phyloP scores from a whole-genome alignment of 2,329 filamentous ascomycete genomes.

The Venturia pyrina region DNA sequence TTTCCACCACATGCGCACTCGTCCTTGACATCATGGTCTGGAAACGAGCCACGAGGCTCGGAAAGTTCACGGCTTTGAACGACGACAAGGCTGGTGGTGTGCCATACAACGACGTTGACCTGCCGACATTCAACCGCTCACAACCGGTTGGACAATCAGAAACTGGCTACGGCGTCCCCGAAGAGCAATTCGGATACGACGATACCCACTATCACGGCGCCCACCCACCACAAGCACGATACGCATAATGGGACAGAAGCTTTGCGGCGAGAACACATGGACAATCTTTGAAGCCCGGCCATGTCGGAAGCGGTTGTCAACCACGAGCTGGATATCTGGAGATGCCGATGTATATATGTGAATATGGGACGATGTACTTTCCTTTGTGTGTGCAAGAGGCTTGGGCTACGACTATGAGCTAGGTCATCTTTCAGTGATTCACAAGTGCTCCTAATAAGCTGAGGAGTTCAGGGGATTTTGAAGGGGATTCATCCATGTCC shows the following conservation, averaged over 20 bases:
- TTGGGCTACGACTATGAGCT: neutral
- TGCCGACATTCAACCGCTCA: constrained; percentile 18
- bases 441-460: neutral
- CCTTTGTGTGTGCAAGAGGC: neutral
- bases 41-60: constrained; percentile 33
- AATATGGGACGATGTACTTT: constrained; percentile 9
- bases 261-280: neutral
- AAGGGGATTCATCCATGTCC: neutral
- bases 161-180: constrained; percentile 31
- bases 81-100: constrained; percentile 22
- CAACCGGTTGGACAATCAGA: constrained; percentile 21
- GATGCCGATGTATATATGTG: constrained; percentile 4
- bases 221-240: neutral
- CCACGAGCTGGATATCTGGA: neutral
- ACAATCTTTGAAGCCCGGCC: constrained; percentile 11
- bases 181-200: constrained; percentile 32
- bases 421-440: neutral
- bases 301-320: neutral
- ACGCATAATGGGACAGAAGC: neutral
- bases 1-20: constrained; percentile 37
- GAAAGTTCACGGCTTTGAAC: constrained; percentile 40
- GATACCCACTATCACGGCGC: constrained; percentile 7
- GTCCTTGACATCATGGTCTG: constrained; percentile 42
- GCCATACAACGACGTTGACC: constrained; percentile 13
- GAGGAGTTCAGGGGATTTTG: neutral